Conservation (phyloP, 2,329 filamentous ascomycete species). For the Trichophyton schoenleinii region DNA sequence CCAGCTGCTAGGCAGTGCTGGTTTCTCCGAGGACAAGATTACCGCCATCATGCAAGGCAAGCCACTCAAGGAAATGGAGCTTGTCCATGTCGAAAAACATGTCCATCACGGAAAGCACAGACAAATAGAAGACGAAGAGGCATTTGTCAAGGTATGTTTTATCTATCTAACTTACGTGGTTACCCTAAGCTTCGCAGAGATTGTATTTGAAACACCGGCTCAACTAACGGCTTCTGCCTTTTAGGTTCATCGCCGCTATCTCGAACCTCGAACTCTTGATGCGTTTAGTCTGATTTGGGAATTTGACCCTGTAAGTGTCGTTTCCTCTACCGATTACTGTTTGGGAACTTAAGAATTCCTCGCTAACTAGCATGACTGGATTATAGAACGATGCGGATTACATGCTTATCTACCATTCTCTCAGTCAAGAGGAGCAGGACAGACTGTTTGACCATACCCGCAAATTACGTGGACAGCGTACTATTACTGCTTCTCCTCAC, state of each 20-base stretch:
- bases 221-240: background rate
- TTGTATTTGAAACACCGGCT: background rate
- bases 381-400: slow-evolving; percentile 49
- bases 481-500: background rate
- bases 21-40: slow-evolving; percentile 32
- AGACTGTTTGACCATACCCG: slow-evolving; percentile 60
- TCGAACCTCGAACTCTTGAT: slow-evolving; percentile 35
- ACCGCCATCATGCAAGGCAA: slow-evolving; percentile 26
- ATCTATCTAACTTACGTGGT: background rate
- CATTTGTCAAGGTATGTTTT: background rate
- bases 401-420: slow-evolving; percentile 60
- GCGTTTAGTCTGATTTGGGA: slow-evolving; percentile 37
- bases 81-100: background rate
- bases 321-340: background rate
- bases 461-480: slow-evolving; percentile 45
- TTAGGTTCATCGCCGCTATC: slow-evolving; percentile 35
- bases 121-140: slow-evolving; percentile 17
- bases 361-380: background rate
- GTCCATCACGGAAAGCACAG: background rate
- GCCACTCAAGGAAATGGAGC: slow-evolving; percentile 3
- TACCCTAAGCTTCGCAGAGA: background rate
- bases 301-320: slow-evolving; percentile 32
- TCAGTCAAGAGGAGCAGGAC: slow-evolving; percentile 58
- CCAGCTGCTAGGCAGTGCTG: slow-evolving; percentile 24
- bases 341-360: background rate